Evolutionary conservation across 2,329 filamentous ascomycete species (phyloP).

Genomic region (Fusarium compactum): DNA sequence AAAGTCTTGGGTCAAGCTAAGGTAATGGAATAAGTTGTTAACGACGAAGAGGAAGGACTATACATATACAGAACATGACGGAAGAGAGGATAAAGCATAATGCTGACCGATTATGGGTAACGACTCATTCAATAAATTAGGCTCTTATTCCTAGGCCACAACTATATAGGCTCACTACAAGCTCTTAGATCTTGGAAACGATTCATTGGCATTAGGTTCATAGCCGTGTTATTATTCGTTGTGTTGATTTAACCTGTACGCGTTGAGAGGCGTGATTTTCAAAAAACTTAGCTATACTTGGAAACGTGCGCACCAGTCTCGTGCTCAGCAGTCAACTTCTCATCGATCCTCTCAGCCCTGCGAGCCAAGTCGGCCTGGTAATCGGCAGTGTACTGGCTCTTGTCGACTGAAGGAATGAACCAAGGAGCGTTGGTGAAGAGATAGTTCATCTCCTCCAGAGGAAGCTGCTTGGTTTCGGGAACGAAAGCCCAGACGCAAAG

Average conservation of each 20-base stretch:
- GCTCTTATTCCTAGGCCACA: not conserved
- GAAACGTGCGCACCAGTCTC: slow-evolving; percentile 20
- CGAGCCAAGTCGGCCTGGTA: slow-evolving; percentile 65
- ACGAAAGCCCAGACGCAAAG: slow-evolving; percentile 72
- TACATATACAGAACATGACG: not conserved
- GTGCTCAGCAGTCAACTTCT: slow-evolving; percentile 21
- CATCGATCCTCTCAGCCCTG: slow-evolving; percentile 54
- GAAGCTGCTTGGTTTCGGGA: slow-evolving; percentile 73
- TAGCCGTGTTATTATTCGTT: no score
- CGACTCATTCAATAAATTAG: not conserved
- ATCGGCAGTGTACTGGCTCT: slow-evolving; percentile 33
- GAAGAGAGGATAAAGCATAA: not conserved
- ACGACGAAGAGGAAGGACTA: not conserved
- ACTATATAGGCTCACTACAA: not conserved
- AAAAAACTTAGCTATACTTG: no score
- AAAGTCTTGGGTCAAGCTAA: not conserved
- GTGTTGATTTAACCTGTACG: no score
- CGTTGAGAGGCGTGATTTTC: no score
- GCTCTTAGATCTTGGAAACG: not conserved
- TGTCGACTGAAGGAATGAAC: slow-evolving; percentile 23
- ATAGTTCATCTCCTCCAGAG: slow-evolving; percentile 76
- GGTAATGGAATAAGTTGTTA: not conserved
- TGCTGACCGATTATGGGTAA: no score
- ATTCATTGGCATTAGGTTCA: no score
- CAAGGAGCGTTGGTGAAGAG: slow-evolving; percentile 65